phyloP scores from a whole-genome alignment of 306 rosid genomes.

The Aeschynomene evenia region DNA sequence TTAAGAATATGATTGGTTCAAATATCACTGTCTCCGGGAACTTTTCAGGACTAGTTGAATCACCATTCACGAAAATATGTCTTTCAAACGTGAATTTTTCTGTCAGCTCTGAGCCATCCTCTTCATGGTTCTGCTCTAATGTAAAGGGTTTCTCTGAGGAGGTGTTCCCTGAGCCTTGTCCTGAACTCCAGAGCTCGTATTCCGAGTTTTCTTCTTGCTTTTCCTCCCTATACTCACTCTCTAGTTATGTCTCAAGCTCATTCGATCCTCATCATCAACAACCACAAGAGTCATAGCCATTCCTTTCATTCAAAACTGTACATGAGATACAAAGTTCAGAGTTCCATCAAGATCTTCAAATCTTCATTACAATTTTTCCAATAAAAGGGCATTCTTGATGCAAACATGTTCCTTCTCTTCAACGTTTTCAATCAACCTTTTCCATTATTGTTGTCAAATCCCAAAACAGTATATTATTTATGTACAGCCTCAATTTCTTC shows the following conservation, averaged over 20 bases:
- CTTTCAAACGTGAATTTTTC: conserved; percentile 52
- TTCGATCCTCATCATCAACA: conserved; percentile 28
- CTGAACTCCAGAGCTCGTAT: conserved; percentile 41
- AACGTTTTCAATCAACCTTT: conserved; percentile 25
- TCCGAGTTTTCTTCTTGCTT: conserved; percentile 37
- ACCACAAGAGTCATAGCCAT: conserved; percentile 24
- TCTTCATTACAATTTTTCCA: conserved; percentile 43
- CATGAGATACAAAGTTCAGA: conserved; percentile 43
- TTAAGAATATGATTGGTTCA: conserved; percentile 28
- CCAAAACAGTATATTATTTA: conserved; percentile 7
- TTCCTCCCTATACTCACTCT: conserved; percentile 10
- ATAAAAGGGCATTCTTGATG: conserved; percentile 35
- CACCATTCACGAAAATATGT: conserved; percentile 46
- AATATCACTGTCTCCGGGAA: conserved; percentile 52
- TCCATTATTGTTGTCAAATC: conserved; percentile 29
- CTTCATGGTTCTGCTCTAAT: conserved; percentile 57
- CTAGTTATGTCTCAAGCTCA: conserved; percentile 31
- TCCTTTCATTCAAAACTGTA: conserved; percentile 46
- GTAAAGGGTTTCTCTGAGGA: conserved; percentile 39
- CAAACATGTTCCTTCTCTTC: conserved; percentile 29
- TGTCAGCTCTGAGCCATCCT: conserved; percentile 28
- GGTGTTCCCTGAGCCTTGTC: conserved; percentile 51
- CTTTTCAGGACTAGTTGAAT: conserved; percentile 48
- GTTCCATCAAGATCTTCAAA: conserved; percentile 32
- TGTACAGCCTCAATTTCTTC: conserved; percentile 39